Evolutionary conservation across 2,329 filamentous ascomycete species (phyloP), one percentile per base, ranked within the genome.

Genomic region (Pseudogymnoascus sp.): DNA sequence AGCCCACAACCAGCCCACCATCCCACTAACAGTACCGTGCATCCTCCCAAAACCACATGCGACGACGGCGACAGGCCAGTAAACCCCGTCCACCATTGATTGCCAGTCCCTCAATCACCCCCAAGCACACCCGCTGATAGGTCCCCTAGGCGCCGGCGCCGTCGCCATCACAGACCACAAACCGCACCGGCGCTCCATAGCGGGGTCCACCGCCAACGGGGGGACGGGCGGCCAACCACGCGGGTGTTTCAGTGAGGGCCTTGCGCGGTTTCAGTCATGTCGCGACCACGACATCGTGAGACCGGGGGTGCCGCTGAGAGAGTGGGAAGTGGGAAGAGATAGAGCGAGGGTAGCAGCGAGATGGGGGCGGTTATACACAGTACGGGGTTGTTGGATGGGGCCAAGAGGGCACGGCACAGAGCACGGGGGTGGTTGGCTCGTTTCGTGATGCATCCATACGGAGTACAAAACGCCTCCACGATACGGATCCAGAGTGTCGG

Each of bases 211-310:
- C 48, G 48, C 48, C 45, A 16, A 54, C 48, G 48, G 48, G 43
- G 41, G 43, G 23, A 5, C 45, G 48, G 48, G 48, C 48, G 48
- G 48, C 48, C 48, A 54, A 54, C 48, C 48, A 54, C 25, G 48
- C 48, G 48, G 23, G 48, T 54, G 48, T 54, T 54, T 54, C 48
- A 54, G 11, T 16, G 23, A 21, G 7, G 48, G 25, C 23, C 7
- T 54, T 54, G n/a, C 14, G 48, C 48, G 48, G 48, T 54, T 54
- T 54, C 48, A 54, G 14, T 28, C 48, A 54, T 54, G 48, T 54
- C 48, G 48, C 48, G 48, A 5, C 23, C 48, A 31, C 25, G 23
- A 54, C 48, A 54, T 54, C 48, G 48, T 54, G 48, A 54, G 48
- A 54, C 48, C n/a, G 23, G 8, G 13, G 21, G 45, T 51, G 23